Conservation (phyloP, 345 rosid genomes). For the Lumnitzera racemosa region DNA sequence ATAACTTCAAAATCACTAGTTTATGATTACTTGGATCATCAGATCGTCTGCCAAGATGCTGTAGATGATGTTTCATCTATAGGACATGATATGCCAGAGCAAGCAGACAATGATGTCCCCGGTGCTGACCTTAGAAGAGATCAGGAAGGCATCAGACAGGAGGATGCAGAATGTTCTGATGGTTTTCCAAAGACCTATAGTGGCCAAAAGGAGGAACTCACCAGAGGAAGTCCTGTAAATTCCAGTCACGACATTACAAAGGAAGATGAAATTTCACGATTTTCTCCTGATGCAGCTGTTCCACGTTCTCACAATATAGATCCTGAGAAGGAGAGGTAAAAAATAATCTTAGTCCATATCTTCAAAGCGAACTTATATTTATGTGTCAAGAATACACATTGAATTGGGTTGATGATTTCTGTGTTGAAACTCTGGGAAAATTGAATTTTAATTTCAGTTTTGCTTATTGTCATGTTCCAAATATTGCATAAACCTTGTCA, state of each 20-base stretch:
- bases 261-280: slow-evolving; percentile 30
- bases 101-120: slow-evolving; percentile 25
- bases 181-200: slow-evolving; percentile 22
- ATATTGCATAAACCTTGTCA: too few species aligned
- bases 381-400: too few species aligned
- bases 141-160: slow-evolving; percentile 19
- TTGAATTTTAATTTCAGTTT: too few species aligned
- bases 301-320: slow-evolving; percentile 10
- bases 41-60: slow-evolving; percentile 80
- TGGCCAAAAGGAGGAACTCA: slow-evolving; percentile 24
- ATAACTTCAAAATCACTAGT: not conserved
- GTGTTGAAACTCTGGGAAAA: too few species aligned
- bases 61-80: slow-evolving; percentile 45
- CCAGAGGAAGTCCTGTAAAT: slow-evolving; percentile 22
- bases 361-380: too few species aligned
- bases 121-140: slow-evolving; percentile 28
- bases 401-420: too few species aligned
- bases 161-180: slow-evolving; percentile 28
- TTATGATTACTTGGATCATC: slow-evolving; percentile 20
- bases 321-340: too few species aligned
- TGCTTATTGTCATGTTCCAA: too few species aligned
- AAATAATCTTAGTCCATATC: too few species aligned
- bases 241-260: slow-evolving; percentile 35
- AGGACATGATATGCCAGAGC: slow-evolving; percentile 32
- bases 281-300: slow-evolving; percentile 20